These are phyloP conservation scores for Castanospermum australe DNA, from an alignment of 306 rosid species.

Conservation along the genomic window DNA sequence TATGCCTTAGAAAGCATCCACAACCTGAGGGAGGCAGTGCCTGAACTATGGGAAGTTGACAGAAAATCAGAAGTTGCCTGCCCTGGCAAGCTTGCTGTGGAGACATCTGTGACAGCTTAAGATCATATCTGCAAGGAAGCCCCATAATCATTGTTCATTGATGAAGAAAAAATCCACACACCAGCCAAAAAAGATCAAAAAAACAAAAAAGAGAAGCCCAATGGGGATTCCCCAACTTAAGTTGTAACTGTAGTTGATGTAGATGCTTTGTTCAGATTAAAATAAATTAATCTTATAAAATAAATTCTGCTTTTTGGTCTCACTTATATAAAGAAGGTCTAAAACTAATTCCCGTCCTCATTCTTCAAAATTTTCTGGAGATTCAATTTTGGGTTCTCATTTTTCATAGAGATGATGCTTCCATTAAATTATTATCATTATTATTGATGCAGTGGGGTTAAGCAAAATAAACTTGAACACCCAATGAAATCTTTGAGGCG, in stretches of 20 bases:
- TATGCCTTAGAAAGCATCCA: constrained; percentile 92
- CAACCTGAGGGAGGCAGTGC: constrained; percentile 85
- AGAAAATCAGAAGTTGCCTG: constrained; percentile 69
- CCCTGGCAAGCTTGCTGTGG: constrained; percentile 75
- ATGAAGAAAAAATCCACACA: neutral
- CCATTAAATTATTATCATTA: neutral
- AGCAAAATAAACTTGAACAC: neutral
- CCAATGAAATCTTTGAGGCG: neutral
- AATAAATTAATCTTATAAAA: constrained; percentile 14
- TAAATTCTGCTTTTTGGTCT: constrained; percentile 24
- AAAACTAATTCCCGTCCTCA: neutral
- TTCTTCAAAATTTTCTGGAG: neutral
- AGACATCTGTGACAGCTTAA: constrained; percentile 87
- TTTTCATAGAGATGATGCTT: neutral
- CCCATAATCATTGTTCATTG: constrained; percentile 5
- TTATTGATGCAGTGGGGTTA: neutral
- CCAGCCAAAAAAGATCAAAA: neutral
- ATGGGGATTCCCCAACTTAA: constrained; percentile 26
- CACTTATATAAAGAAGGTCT: neutral
- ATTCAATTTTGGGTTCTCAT: neutral
- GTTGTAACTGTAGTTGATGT: constrained; percentile 38
- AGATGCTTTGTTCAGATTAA: constrained; percentile 40
- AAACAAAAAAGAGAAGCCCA: neutral
- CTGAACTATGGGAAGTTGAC: constrained; percentile 84
- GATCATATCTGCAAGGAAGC: neutral